A percentile compares a stretch with the other conserved stretches of the same genome.
phyloP scores from a whole-genome alignment of 306 rosid genomes.

The Vachellia pachyceras region DNA sequence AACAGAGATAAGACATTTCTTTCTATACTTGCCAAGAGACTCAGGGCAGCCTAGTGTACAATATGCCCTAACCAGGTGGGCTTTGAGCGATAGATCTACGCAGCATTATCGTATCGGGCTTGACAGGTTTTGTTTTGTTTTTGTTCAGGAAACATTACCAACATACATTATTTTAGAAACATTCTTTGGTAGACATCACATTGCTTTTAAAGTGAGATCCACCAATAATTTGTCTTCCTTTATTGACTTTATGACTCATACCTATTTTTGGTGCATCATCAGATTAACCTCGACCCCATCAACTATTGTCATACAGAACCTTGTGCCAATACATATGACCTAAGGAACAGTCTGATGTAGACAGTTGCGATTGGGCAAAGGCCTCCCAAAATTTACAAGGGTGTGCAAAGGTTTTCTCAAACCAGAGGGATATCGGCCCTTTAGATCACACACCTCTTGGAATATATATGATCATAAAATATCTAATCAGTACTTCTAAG shows the following conservation, averaged over 20 bases:
- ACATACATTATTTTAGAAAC: background rate
- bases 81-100: no score
- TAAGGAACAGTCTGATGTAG: background rate
- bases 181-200: no score
- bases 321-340: background rate
- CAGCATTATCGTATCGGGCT: no score
- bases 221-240: background rate
- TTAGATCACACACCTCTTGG: background rate
- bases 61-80: no score
- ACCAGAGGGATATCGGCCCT: background rate
- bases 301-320: background rate
- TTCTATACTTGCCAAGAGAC: conserved; percentile 35
- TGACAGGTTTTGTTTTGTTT: no score
- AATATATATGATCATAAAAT: background rate
- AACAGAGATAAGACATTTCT: conserved; percentile 22
- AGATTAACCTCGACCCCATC: background rate
- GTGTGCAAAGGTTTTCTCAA: background rate
- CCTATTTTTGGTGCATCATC: background rate
- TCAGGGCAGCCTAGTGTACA: no score
- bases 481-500: conserved; percentile 10
- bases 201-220: background rate
- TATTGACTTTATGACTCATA: background rate
- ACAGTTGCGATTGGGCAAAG: background rate
- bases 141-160: no score
- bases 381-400: background rate